Base-by-base conservation (phyloP, 2,329 filamentous ascomycete genomes). In the Talaromyces sp. region DNA sequence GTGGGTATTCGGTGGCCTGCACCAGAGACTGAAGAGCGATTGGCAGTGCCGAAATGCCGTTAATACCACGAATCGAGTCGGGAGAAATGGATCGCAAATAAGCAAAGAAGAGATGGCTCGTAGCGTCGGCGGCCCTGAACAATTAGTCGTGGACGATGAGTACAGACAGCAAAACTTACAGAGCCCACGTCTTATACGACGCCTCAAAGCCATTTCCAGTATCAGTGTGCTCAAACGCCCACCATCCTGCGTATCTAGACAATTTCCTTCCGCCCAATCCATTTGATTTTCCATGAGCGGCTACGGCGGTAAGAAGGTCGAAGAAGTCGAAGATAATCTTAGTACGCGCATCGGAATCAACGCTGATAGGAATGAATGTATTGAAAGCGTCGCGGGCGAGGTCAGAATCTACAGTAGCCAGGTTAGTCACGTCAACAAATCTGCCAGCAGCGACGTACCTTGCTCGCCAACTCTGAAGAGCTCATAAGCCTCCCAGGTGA, bases 301-400 rank as follows among this genome's bases (percentile, higher is more conserved):
- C 93, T 69, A 97, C 87, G 7, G 93, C 92, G 3, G 93, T 88
- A 50, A 99, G 80, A 0, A 99, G 86, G 70, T 98, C 93, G 77
- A 98, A 99, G 77, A 96, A 98, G 77, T 96, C 91, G 71, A 96
- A 93, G 63, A 97, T 93, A 72, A 99, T 97, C 70, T 87, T 88
- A 56, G 90, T 89, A 59, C 92, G 88, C 31, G 92, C 87, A 64
- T 91, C 88, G 18, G 91, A 96, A 64, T 96, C 93, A 33, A 96
- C 90, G 72, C 92, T 96, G 61, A 99, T 84, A 0, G 95, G 95
- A 65, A 99, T 93, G 73, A 99, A 99, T 0, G 93, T 97, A 64
- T 92, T 89, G 79, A 99, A 99, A 0, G 95, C 92, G 77, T 98
- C 91, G 70, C 91, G 86, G 61, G 93, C 93, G 82, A 96, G 86